These are phyloP conservation scores for Trichocladium antarcticum DNA, from an alignment of 495 filamentous ascomycete genomes.

Conservation along the genomic window DNA sequence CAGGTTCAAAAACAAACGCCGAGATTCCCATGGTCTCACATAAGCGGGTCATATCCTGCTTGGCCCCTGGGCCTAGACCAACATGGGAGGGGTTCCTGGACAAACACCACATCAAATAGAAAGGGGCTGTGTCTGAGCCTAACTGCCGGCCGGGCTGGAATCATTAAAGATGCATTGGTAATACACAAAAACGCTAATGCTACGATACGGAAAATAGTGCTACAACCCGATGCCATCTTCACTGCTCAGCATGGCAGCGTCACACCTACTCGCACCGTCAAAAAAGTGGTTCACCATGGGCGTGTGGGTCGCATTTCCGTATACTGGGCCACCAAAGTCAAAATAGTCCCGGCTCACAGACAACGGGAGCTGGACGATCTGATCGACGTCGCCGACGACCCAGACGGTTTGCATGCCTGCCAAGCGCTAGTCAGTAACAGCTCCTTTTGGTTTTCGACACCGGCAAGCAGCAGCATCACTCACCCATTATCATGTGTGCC, in stretches of 20 bases:
- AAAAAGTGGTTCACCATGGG: constrained; percentile 25
- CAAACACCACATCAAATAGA: too few species aligned
- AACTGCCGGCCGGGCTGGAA: too few species aligned
- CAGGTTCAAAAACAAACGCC: too few species aligned
- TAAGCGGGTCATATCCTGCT: too few species aligned
- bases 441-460: not conserved
- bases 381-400: constrained; percentile 38
- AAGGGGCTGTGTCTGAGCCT: too few species aligned
- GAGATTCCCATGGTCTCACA: too few species aligned
- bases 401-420: constrained; percentile 43
- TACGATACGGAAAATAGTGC: too few species aligned
- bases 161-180: too few species aligned
- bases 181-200: too few species aligned
- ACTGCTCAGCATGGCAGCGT: not conserved
- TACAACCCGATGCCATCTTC: too few species aligned
- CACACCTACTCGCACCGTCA: constrained; percentile 12
- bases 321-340: constrained; percentile 39
- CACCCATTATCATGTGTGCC: constrained; percentile 25
- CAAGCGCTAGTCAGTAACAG: constrained; percentile 5
- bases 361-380: constrained; percentile 27
- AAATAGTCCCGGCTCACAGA: constrained; percentile 35
- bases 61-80: too few species aligned
- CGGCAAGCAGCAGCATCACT: constrained; percentile 1
- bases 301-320: constrained; percentile 37
- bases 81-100: too few species aligned